These are phyloP conservation scores for Fraxinus dipetala DNA, from an alignment of 305 asterid species.

Conservation along the genomic window DNA sequence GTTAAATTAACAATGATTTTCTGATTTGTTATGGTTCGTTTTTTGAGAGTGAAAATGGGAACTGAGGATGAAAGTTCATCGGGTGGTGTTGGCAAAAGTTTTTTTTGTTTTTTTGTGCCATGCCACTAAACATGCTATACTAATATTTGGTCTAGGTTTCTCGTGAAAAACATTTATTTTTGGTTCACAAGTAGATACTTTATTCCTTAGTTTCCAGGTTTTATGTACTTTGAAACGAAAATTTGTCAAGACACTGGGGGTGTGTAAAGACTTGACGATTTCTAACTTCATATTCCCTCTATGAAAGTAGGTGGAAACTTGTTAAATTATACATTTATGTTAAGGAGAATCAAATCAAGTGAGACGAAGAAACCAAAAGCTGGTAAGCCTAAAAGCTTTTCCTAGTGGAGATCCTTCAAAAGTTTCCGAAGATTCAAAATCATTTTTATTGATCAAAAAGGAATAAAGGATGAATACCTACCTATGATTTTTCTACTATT, in stretches of 20 bases:
- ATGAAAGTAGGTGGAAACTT: background rate
- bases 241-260: background rate
- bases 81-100: too few relatives aligned
- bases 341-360: background rate
- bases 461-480: background rate
- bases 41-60: constrained; percentile 26
- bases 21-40: background rate
- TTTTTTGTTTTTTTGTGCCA: too few relatives aligned
- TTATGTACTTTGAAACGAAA: background rate
- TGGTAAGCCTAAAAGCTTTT: background rate
- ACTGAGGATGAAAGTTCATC: constrained; percentile 9
- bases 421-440: background rate
- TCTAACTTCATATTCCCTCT: background rate
- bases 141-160: too few relatives aligned
- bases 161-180: too few relatives aligned
- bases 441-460: background rate
- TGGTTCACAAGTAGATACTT: too few relatives aligned
- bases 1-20: background rate
- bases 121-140: too few relatives aligned
- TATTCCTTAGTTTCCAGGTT: background rate
- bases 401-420: background rate
- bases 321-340: background rate
- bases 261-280: background rate
- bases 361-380: background rate
- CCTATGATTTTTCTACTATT: background rate